phyloP scores from a whole-genome alignment of 225 moss, liverwort and hornwort genomes.

The Asterella californica region DNA sequence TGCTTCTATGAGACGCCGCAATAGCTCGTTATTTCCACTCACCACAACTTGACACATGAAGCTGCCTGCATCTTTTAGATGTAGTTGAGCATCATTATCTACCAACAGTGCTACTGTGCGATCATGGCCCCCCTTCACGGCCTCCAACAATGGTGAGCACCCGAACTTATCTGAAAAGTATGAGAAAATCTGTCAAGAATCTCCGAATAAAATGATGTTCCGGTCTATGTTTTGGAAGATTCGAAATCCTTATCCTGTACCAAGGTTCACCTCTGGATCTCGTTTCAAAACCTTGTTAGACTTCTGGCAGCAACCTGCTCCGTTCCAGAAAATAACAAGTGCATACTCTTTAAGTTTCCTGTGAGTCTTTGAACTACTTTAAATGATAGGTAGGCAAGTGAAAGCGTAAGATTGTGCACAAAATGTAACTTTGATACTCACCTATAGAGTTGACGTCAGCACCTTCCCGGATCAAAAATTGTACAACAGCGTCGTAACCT shows the following conservation, averaged over 20 bases:
- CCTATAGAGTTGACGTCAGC: slow-evolving; percentile 42
- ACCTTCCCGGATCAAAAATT: slow-evolving; percentile 40
- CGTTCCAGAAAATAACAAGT: not conserved
- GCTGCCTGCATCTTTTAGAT: slow-evolving; percentile 34
- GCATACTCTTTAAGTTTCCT: not conserved
- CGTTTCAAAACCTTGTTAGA: not conserved
- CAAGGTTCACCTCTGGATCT: too few species aligned
- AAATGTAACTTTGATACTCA: not conserved
- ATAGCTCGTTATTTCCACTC: slow-evolving; percentile 34
- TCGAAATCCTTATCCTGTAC: not conserved
- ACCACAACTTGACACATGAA: slow-evolving; percentile 36
- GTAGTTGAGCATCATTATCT: slow-evolving; percentile 33
- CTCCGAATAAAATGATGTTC: not conserved
- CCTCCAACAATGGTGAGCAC: slow-evolving; percentile 41
- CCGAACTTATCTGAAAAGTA: slow-evolving; percentile 44
- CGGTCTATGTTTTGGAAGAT: not conserved
- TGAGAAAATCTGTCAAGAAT: not conserved
- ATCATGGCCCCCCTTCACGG: slow-evolving; percentile 43
- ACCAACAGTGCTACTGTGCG: slow-evolving; percentile 21
- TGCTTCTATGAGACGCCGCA: slow-evolving; percentile 32
- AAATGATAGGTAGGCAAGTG: not conserved
- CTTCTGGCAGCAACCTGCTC: not conserved
- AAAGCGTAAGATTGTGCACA: not conserved
- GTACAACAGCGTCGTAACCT: slow-evolving; percentile 41
- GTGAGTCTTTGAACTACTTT: not conserved